Conservation (phyloP, 257 asterid genomes). For the Ophiorrhiza pumila region DNA sequence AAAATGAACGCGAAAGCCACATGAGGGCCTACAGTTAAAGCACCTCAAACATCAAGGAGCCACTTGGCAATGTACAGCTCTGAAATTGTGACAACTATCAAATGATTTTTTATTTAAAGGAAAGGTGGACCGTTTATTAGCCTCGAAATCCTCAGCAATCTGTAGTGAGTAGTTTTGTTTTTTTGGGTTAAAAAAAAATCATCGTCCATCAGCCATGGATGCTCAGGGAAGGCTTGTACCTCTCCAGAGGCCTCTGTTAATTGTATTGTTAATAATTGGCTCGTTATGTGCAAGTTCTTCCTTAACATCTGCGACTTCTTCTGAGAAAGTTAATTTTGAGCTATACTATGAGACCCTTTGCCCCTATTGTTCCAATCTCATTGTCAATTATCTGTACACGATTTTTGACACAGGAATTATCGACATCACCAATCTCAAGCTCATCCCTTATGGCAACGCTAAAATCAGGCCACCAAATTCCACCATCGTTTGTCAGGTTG, state of each 20-base stretch:
- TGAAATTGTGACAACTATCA: background rate
- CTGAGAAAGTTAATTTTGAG: constrained; percentile 28
- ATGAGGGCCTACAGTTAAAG: background rate
- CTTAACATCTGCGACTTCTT: constrained; percentile 15
- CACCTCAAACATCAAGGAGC: background rate
- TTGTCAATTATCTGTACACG: constrained; percentile 31
- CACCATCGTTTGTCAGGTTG: constrained; percentile 48
- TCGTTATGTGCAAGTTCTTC: constrained; percentile 7
- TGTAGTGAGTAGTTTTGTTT: no score
- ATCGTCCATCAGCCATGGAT: constrained; percentile 10
- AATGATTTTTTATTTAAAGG: background rate
- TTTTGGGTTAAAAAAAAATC: no score
- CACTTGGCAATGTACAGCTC: background rate
- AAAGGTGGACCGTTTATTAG: background rate
- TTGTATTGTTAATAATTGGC: constrained; percentile 8
- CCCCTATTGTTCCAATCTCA: constrained; percentile 41
- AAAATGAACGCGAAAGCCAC: background rate
- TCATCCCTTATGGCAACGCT: constrained; percentile 51
- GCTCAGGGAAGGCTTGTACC: background rate
- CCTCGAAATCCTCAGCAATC: no score
- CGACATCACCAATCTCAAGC: constrained; percentile 33
- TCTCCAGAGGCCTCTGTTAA: constrained; percentile 8
- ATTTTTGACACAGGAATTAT: constrained; percentile 35
- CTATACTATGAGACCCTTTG: constrained; percentile 46
- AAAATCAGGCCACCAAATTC: constrained; percentile 24